These are phyloP conservation scores for Solanum sejunctum DNA, from an alignment of 257 asterid species.

Conservation along the genomic window DNA sequence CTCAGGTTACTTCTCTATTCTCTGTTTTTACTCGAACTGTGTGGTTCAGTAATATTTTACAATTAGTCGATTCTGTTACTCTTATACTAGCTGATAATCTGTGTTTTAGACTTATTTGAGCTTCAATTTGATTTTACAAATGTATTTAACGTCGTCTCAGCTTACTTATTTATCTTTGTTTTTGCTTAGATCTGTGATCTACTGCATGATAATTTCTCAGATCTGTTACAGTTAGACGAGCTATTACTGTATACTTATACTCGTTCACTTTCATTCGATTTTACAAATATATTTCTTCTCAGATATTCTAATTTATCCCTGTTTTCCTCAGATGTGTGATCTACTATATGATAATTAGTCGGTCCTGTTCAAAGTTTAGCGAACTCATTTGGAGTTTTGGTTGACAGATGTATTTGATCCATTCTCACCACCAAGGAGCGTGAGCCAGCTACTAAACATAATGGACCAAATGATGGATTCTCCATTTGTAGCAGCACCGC, in stretches of 20 bases:
- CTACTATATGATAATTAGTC: neutral
- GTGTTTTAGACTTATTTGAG: neutral
- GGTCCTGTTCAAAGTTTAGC: neutral
- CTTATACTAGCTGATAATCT: neutral
- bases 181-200: neutral
- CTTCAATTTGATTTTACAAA: neutral
- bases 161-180: neutral
- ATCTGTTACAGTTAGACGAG: too few species aligned
- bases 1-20: slow-evolving; percentile 7
- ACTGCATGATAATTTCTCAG: neutral
- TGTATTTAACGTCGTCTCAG: neutral
- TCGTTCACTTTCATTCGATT: neutral
- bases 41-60: neutral
- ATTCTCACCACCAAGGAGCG: slow-evolving; percentile 42
- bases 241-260: too few species aligned
- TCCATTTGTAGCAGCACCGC: neutral
- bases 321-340: too few species aligned
- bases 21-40: neutral
- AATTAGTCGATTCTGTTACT: neutral
- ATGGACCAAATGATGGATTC: slow-evolving; percentile 50
- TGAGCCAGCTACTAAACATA: slow-evolving; percentile 57
- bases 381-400: neutral
- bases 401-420: slow-evolving; percentile 46
- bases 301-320: too few species aligned
- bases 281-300: slow-evolving; percentile 19